Evolutionary conservation across 257 asterid genomes (phyloP).

Genomic region (Solanum arcanum): DNA sequence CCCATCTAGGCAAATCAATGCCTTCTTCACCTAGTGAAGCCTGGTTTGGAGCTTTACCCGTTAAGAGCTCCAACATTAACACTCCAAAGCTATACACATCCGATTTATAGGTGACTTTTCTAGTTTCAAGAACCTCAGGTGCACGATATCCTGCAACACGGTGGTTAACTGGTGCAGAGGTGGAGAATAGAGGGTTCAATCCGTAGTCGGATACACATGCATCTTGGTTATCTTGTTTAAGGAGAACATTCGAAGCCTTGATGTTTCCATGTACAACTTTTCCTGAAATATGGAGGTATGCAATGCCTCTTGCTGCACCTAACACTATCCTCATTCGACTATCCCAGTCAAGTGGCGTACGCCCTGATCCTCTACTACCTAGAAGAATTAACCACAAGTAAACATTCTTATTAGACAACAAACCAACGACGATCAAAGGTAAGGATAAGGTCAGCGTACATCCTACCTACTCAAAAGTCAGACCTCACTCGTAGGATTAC

Average conservation of each 20-base stretch:
- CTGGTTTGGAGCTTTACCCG: slow-evolving; percentile 93
- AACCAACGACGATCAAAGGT: neutral
- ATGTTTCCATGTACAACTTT: slow-evolving; percentile 85
- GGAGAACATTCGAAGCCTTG: slow-evolving; percentile 85
- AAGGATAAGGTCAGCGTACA: neutral
- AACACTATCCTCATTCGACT: slow-evolving; percentile 61
- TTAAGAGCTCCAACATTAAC: slow-evolving; percentile 59
- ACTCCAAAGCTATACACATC: slow-evolving; percentile 94
- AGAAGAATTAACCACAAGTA: neutral
- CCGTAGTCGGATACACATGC: slow-evolving; percentile 77
- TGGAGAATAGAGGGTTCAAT: slow-evolving; percentile 61
- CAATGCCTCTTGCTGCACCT: slow-evolving; percentile 74
- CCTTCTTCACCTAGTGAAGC: slow-evolving; percentile 94
- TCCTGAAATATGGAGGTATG: slow-evolving; percentile 62
- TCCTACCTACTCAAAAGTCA: neutral
- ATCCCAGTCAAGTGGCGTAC: slow-evolving; percentile 95
- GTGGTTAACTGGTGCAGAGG: slow-evolving; percentile 55
- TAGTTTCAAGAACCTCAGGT: slow-evolving; percentile 82
- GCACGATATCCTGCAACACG: slow-evolving; percentile 89
- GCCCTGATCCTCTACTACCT: slow-evolving; percentile 99
- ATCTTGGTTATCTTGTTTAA: slow-evolving; percentile 50
- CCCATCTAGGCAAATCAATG: slow-evolving; percentile 94
- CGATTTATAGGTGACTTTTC: slow-evolving; percentile 64
- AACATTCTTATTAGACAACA: neutral
- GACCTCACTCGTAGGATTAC: neutral